Evolutionary conservation across 2,329 filamentous ascomycete species (phyloP), one percentile per base, ranked within the genome.

Genomic region (Diaporthe helianthi): DNA sequence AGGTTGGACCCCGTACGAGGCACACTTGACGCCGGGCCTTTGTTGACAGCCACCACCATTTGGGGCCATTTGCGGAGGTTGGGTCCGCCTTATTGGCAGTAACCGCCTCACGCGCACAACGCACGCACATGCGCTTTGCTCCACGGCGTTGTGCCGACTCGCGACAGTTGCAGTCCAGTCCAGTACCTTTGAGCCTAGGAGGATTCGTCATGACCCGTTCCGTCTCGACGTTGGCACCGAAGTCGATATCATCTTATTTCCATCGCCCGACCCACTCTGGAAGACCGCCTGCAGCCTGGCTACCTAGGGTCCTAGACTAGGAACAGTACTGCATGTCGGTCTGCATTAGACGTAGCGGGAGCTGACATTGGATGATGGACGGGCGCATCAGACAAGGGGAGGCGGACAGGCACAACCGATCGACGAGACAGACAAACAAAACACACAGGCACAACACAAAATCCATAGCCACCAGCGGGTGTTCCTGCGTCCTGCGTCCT

Each of bases 1-100:
- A 66, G 51, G 64, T 29, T 66, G 22, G 36, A 19, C 36, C 26
- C 64, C 38, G 52, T 58, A 58, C 52, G 51, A 66, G 63, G 49
- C 36, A 65, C 61, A 44, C 47, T 29, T 38, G 47, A 38, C 8
- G 31, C 46, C 24, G 63, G 36, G 24, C 51, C 63, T 54, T 33
- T 15, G 8, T 41, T 46, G 41, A 66, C 36, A 53, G 51, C 51
- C 64, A 44, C 51, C 64, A 44, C 17, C 41, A 44, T 44, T n/a
- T 44, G 41, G 17, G 36, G 33, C 19, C 36, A 15, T n/a, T 36
- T 46, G n/a, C 26, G 36, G 38, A 47, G 24, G 22, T 46, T 67
- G 44, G 51, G 52, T 44, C 65, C 52, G 65, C 52, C 52, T 36
- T 41, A 58, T 67, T 38, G 46, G 33, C 65, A 41, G 41, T 52